Conservation (phyloP, 2,329 filamentous ascomycete genomes). For the Aspergillus sojae region DNA sequence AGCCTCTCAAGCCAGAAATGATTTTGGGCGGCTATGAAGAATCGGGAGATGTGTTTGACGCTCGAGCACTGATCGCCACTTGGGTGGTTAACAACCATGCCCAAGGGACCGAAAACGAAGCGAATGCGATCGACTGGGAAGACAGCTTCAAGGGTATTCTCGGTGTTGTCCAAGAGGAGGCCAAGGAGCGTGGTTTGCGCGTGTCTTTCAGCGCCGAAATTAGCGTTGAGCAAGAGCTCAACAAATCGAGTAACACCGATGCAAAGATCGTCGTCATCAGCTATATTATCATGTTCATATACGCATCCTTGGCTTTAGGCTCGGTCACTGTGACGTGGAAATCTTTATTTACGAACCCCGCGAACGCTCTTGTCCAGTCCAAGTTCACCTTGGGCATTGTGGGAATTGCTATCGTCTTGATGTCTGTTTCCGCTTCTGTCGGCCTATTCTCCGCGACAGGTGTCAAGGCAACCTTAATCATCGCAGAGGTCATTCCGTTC, state of each 20-base stretch:
- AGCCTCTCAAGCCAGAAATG: slow-evolving; percentile 83
- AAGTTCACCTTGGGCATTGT: slow-evolving; percentile 96
- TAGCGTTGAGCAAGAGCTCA: slow-evolving; percentile 91
- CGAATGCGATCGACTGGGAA: slow-evolving; percentile 87
- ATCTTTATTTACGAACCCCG: slow-evolving; percentile 78
- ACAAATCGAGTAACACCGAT: slow-evolving; percentile 97
- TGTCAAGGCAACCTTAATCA: slow-evolving; percentile 94
- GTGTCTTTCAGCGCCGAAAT: slow-evolving; percentile 95
- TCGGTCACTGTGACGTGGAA: slow-evolving; percentile 79
- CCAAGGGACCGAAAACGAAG: slow-evolving; percentile 71
- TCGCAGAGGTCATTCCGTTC: slow-evolving; percentile 97
- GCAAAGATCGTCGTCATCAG: slow-evolving; percentile 95
- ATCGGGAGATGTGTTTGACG: slow-evolving; percentile 66
- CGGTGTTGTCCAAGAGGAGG: slow-evolving; percentile 78
- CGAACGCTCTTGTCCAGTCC: slow-evolving; percentile 85
- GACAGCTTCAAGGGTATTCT: slow-evolving; percentile 73
- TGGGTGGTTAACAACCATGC: slow-evolving; percentile 91
- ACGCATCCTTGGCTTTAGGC: slow-evolving; percentile 88
- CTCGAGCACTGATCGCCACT: slow-evolving; percentile 80
- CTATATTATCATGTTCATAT: slow-evolving; percentile 98
- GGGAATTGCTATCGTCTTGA: slow-evolving; percentile 91
- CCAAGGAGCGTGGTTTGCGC: slow-evolving; percentile 73
- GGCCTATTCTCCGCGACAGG: slow-evolving; percentile 90
- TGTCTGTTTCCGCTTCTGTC: slow-evolving; percentile 95
- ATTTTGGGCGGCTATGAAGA: slow-evolving; percentile 80